Evolutionary conservation across 176 grass and related monocot genomes (phyloP).

Genomic region (Miscanthus lutarioriparius): DNA sequence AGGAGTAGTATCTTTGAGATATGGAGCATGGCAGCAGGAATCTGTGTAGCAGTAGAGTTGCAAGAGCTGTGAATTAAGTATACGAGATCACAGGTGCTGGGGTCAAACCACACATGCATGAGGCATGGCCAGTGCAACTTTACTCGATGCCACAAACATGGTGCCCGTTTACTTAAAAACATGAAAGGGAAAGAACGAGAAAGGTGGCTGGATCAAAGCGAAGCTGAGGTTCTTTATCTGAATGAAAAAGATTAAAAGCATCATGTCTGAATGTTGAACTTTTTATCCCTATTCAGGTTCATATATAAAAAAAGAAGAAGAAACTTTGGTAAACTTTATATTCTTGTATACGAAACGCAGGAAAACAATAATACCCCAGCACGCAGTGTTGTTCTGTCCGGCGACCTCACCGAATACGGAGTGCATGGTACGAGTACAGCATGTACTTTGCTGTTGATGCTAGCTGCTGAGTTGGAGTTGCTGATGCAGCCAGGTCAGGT

Average conservation of each 20-base stretch:
- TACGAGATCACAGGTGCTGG: conserved; percentile 5
- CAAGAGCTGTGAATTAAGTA: conserved; percentile 23
- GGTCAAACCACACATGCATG: conserved; percentile 42
- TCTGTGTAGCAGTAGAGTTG: background rate
- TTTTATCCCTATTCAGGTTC: background rate
- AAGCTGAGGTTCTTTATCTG: background rate
- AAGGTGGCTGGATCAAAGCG: background rate
- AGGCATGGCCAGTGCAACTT: conserved; percentile 22
- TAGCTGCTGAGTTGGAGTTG: background rate
- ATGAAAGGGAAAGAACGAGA: background rate
- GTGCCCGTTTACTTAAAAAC: conserved; percentile 22
- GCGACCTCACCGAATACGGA: background rate
- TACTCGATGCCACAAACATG: conserved; percentile 26
- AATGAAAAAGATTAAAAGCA: background rate
- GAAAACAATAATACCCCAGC: background rate
- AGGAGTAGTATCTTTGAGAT: conserved; percentile 1
- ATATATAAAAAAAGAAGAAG: background rate
- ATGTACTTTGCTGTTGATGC: background rate
- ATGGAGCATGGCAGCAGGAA: background rate
- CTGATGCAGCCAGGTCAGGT: too few relatives aligned
- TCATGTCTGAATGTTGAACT: background rate
- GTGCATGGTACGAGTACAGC: background rate
- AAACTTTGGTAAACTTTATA: background rate
- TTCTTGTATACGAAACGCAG: background rate
- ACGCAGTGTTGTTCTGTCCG: background rate